A percentile compares a stretch with the other conserved stretches of the same genome.
phyloP scores from a whole-genome alignment of 1,139 yeast species.

The Cylindricascospora bacillispora region DNA sequence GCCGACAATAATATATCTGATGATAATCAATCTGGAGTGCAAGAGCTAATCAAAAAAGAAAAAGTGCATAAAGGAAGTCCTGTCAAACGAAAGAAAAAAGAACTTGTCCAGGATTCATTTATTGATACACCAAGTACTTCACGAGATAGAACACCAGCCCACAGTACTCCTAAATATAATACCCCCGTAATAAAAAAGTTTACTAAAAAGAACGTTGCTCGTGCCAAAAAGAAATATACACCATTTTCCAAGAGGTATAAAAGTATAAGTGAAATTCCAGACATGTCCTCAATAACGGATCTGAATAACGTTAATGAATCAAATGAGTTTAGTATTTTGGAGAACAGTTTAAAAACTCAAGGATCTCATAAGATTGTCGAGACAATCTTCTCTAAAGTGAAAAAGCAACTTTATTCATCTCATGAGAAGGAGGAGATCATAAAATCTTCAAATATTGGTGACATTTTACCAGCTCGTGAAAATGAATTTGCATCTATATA shows the following conservation, averaged over 20 bases:
- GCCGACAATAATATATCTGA: slow-evolving; percentile 5
- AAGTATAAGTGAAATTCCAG: slow-evolving; percentile 22
- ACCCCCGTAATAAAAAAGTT: slow-evolving; percentile 18
- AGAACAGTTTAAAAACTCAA: slow-evolving; percentile 19
- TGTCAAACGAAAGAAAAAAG: too few relatives aligned
- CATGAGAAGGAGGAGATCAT: slow-evolving; percentile 23
- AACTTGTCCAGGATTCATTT: too few relatives aligned
- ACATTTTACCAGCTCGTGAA: slow-evolving; percentile 71
- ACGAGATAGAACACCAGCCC: too few relatives aligned
- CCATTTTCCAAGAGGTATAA: slow-evolving; percentile 24
- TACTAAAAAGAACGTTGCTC: slow-evolving; percentile 23
- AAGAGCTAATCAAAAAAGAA: too few relatives aligned
- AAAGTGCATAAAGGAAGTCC: too few relatives aligned
- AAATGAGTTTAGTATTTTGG: slow-evolving; percentile 17
- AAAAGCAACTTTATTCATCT: slow-evolving; percentile 24
- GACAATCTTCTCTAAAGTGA: slow-evolving; percentile 25
- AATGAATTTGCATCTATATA: slow-evolving; percentile 69
- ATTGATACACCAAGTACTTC: too few relatives aligned
- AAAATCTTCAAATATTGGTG: slow-evolving; percentile 19
- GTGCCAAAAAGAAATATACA: slow-evolving; percentile 26
- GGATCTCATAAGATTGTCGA: slow-evolving; percentile 20
- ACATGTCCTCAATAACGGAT: slow-evolving; percentile 18
- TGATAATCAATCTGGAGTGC: too few relatives aligned
- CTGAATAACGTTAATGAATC: slow-evolving; percentile 18
- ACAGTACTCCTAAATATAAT: too few relatives aligned